Conservation (phyloP, 192 early-diverging fungal species). For the Physocladia obscura region DNA sequence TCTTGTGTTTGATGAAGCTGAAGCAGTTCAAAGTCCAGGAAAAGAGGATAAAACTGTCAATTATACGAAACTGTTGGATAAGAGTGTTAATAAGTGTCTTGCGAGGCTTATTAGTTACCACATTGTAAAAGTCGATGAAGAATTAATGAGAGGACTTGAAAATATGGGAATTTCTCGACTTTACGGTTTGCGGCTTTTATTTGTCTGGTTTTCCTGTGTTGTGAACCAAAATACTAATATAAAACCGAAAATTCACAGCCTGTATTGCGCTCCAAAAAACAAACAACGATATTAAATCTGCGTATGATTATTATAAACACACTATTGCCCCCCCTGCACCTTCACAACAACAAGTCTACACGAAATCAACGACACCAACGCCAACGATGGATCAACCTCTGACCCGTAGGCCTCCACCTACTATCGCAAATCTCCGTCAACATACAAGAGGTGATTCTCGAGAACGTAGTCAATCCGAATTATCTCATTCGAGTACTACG, state of each 20-base stretch:
- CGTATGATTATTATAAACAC: slow-evolving; percentile 28
- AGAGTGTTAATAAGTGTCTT: slow-evolving; percentile 39
- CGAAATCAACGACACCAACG: neutral
- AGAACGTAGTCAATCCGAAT: no score
- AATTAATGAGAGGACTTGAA: slow-evolving; percentile 37
- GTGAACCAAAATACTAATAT: neutral
- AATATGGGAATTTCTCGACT: slow-evolving; percentile 38
- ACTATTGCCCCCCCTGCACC: neutral
- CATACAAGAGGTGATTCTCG: no score
- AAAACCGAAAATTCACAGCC: slow-evolving; percentile 21
- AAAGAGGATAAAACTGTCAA: slow-evolving; percentile 23
- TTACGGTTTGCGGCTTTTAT: slow-evolving; percentile 33
- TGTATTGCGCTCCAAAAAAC: slow-evolving; percentile 45
- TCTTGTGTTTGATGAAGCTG: slow-evolving; percentile 44
- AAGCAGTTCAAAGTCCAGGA: neutral
- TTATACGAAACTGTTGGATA: slow-evolving; percentile 41
- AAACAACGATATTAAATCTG: slow-evolving; percentile 45
- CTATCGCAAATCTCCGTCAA: slow-evolving; percentile 12
- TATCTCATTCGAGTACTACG: no score
- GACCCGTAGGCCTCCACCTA: slow-evolving; percentile 2
- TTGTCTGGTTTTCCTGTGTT: neutral
- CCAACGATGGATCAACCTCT: neutral
- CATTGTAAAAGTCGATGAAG: slow-evolving; percentile 38
- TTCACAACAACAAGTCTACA: no score
- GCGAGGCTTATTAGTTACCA: slow-evolving; percentile 43